Conservation (phyloP, 1,284 basidiomycete genomes). For the Rhodotorula sp. region DNA sequence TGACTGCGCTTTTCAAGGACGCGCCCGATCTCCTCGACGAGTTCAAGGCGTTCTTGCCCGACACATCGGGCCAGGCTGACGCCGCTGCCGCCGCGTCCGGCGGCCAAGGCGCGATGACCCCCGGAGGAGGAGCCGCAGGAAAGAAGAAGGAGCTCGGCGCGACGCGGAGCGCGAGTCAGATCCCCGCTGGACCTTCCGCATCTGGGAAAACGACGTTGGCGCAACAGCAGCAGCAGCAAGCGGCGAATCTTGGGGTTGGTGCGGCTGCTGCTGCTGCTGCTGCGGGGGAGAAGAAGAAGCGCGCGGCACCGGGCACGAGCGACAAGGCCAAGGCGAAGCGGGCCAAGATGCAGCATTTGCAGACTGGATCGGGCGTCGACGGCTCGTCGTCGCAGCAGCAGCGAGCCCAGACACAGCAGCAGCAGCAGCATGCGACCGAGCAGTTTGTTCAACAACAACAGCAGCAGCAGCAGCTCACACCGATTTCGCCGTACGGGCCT, state of each 20-base stretch:
- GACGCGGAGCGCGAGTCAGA: background rate
- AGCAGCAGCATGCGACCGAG: conserved; percentile 2
- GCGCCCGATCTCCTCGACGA: conserved; percentile 89
- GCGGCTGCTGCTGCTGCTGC: background rate
- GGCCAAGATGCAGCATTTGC: conserved; percentile 28
- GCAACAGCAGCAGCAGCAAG: background rate
- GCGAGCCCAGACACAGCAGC: background rate
- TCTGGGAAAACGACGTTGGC: background rate
- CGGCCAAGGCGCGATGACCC: background rate
- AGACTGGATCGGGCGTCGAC: conserved; percentile 16
- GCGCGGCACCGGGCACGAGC: conserved; percentile 39
- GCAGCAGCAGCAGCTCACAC: conserved; percentile 2
- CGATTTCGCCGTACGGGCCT: conserved; percentile 12
- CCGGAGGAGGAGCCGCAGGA: background rate
- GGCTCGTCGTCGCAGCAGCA: conserved; percentile 24
- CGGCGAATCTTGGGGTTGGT: background rate
- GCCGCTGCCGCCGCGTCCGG: background rate
- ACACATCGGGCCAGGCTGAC: conserved; percentile 46
- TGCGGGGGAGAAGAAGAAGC: conserved; percentile 40
- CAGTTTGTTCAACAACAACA: background rate
- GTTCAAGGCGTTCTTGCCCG: conserved; percentile 95
- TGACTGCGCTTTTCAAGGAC: conserved; percentile 86
- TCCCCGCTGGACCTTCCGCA: background rate
- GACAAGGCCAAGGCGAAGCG: conserved; percentile 41
- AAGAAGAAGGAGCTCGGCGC: conserved; percentile 3